These are phyloP conservation scores for Populus nigra DNA, from an alignment of 345 rosid species.

Conservation along the genomic window DNA sequence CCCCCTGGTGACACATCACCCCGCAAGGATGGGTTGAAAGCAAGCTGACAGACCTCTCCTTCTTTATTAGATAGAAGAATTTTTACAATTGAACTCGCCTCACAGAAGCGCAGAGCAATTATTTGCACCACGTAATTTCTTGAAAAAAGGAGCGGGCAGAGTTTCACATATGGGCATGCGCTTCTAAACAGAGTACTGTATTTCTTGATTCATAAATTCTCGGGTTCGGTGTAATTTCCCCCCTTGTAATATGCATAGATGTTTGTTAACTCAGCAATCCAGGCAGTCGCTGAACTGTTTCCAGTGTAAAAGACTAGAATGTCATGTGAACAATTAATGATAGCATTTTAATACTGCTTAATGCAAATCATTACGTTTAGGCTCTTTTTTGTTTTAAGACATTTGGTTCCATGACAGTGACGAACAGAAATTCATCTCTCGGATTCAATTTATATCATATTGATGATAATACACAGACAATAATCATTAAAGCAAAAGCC, in stretches of 20 bases:
- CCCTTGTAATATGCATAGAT: background rate
- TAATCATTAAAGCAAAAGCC: background rate
- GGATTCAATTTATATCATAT: background rate
- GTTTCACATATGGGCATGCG: background rate
- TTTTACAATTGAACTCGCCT: no score
- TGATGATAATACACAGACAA: background rate
- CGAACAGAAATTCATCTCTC: background rate
- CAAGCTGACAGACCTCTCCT: background rate
- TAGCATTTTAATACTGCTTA: background rate
- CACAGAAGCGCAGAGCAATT: no score
- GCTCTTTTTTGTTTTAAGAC: background rate
- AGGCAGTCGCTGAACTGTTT: background rate
- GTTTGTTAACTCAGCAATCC: background rate
- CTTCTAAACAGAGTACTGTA: no score
- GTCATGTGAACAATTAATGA: background rate
- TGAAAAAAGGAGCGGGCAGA: no score
- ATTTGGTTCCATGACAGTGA: background rate
- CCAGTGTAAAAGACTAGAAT: background rate
- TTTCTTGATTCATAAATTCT: background rate
- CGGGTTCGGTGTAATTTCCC: background rate
- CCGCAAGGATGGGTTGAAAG: constrained; percentile 26
- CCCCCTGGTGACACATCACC: constrained; percentile 55
- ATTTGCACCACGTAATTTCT: no score
- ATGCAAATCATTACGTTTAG: background rate
- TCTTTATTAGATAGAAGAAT: background rate